These are phyloP conservation scores for Diaporthe sp. DNA, from an alignment of 2,329 filamentous ascomycete genomes.

Conservation along the genomic window DNA sequence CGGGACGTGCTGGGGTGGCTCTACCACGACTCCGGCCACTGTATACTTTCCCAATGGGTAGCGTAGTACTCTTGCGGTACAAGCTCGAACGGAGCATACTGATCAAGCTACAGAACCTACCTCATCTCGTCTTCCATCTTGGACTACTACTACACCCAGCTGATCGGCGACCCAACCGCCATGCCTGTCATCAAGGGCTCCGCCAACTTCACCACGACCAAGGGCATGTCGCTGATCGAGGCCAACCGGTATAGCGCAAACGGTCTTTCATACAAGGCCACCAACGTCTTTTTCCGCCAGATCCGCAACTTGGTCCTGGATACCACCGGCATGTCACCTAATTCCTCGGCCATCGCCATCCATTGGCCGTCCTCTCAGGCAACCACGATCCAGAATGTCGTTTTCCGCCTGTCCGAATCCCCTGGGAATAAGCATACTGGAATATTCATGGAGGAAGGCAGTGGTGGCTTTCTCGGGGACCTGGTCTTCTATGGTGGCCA, in stretches of 20 bases:
- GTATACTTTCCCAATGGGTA: conserved; percentile 48
- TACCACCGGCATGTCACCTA: conserved; percentile 62
- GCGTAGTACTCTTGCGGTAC: neutral
- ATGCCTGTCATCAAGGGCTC: conserved; percentile 68
- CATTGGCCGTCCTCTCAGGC: conserved; percentile 80
- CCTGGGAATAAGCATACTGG: conserved; percentile 65
- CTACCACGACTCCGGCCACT: conserved; percentile 46
- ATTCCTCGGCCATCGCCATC: conserved; percentile 57
- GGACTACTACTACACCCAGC: conserved; percentile 83
- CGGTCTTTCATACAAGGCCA: conserved; percentile 62
- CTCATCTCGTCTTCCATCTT: conserved; percentile 76
- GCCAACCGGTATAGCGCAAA: conserved; percentile 59
- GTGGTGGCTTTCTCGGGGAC: conserved; percentile 77
- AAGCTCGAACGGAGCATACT: neutral
- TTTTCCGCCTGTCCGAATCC: conserved; percentile 63
- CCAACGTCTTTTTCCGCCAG: conserved; percentile 72
- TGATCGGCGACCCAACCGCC: conserved; percentile 76
- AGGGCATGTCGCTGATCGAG: conserved; percentile 50
- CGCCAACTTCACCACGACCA: conserved; percentile 58
- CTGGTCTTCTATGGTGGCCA: conserved; percentile 78
- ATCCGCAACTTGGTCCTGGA: conserved; percentile 70
- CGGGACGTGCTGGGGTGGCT: conserved; percentile 51
- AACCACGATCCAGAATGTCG: conserved; percentile 69
- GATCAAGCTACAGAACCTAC: conserved; percentile 63
- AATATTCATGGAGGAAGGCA: conserved; percentile 74